Evolutionary conservation across 2,329 filamentous ascomycete species (phyloP).

Genomic region (Microdochium trichocladiopsis): DNA sequence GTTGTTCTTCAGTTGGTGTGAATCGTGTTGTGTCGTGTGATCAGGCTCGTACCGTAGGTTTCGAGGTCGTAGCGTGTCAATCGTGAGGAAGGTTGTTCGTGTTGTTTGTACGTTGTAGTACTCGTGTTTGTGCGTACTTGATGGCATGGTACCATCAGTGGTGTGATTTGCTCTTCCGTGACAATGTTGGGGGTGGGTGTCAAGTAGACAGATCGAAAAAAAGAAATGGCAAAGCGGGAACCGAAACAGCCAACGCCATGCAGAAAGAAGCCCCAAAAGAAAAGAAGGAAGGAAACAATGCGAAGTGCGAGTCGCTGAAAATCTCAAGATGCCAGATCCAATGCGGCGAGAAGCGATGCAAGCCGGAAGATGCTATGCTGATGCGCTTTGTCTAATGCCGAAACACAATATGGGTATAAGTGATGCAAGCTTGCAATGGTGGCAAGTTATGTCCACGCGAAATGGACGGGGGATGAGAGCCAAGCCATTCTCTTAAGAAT

Average conservation of each 20-base stretch:
- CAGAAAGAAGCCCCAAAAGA: conserved; percentile 11
- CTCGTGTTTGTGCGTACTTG: background rate
- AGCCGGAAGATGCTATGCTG: conserved; percentile 20
- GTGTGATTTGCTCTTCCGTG: background rate
- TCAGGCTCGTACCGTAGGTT: background rate
- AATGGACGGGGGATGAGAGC: conserved; percentile 4
- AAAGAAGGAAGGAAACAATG: conserved; percentile 8
- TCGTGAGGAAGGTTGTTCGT: background rate
- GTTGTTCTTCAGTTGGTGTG: background rate
- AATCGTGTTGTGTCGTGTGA: background rate
- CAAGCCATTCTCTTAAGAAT: background rate
- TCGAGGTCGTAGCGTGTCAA: background rate
- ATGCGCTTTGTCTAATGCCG: conserved; percentile 20
- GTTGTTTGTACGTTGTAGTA: background rate
- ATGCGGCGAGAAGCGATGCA: conserved; percentile 19
- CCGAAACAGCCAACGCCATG: conserved; percentile 13
- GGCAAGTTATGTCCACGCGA: conserved; percentile 6
- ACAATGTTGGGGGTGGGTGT: background rate
- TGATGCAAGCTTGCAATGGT: conserved; percentile 2
- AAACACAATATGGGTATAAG: conserved; percentile 18
- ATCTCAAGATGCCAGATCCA: conserved; percentile 21
- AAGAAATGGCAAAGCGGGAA: conserved; percentile 6
- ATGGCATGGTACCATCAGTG: background rate
- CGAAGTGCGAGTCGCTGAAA: conserved; percentile 7
- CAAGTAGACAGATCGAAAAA: conserved; percentile 1